Base-by-base conservation (phyloP, 2,329 filamentous ascomycete genomes). In the Beauveria sp. region DNA sequence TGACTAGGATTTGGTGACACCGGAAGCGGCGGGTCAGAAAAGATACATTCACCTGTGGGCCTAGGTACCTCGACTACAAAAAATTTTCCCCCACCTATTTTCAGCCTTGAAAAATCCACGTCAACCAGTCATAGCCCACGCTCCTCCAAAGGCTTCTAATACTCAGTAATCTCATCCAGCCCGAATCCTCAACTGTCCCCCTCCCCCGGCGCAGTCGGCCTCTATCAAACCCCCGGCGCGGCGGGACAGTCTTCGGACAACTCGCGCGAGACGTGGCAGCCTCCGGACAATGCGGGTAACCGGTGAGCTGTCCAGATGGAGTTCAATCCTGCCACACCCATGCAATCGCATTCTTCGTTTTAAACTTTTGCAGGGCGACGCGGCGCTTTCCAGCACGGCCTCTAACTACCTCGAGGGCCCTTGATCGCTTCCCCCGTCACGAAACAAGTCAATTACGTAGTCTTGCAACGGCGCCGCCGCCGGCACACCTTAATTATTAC, bases 1-100 rank as follows among this genome's bases (percentile, higher is more conserved):
- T 16, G 37, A 51, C 47, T 18, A 30, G 56, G 46, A 22, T 34
- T 30, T 22, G 30, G 43, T 59, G 48, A 44, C 37, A 52, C 57
- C 58, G 58, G 58, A 61, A 55, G 43, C 44, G 20, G 43, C 58
- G 58, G 58, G 50, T 28, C 41, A 50, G 30, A 51, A 43, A 20
- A 61, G 51, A 51, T 61, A 61, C 51, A 30, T 61, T 6, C 14
- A 14, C 7, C 20, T 22, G 58, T 61, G 58, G 58, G 58, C 28
- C 58, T 18, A 24, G 51, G 58, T 61, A 61, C 58, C 51, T 59
- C 47, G 34, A 37, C 26, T 22, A n/a, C 47, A 59, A 47, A 28
- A 46, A 46, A 24, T 57, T 57, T 26, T 20, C 26, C 12, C 30
- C 28, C 20, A 24, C 47, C 8, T 22, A 22, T 20, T 12, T 47